phyloP scores from a whole-genome alignment of 2,329 filamentous ascomycete species.

The Aspergillus niger region DNA sequence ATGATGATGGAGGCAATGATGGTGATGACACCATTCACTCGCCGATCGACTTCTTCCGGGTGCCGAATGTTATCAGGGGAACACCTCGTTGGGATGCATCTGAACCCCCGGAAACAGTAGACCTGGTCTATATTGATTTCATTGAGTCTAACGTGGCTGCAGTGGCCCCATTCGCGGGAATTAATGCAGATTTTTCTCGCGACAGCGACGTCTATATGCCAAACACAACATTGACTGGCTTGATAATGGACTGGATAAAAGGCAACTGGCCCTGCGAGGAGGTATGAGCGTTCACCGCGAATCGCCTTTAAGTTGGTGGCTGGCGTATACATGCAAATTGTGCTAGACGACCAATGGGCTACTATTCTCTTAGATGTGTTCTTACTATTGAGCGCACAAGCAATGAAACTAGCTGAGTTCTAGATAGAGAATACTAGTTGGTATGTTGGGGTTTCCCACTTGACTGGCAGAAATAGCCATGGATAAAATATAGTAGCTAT shows the following conservation, averaged over 20 bases:
- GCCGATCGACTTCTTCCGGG: slow-evolving; percentile 69
- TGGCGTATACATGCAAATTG: background rate
- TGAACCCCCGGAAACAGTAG: slow-evolving; percentile 69
- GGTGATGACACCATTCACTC: slow-evolving; percentile 89
- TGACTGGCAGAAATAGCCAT: too few relatives aligned
- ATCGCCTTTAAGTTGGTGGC: background rate
- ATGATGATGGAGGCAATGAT: slow-evolving; percentile 77
- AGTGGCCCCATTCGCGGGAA: slow-evolving; percentile 66
- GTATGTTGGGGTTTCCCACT: background rate
- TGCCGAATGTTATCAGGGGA: slow-evolving; percentile 82
- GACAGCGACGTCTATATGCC: slow-evolving; percentile 57
- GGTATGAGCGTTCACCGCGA: slow-evolving; percentile 1
- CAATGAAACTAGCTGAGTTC: too few relatives aligned
- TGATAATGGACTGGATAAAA: slow-evolving; percentile 62
- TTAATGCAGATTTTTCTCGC: slow-evolving; percentile 48
- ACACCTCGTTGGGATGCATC: slow-evolving; percentile 51
- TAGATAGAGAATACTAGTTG: background rate
- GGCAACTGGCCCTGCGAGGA: slow-evolving; percentile 53
- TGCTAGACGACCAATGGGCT: background rate
- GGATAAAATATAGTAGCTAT: background rate
- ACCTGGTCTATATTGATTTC: slow-evolving; percentile 90
- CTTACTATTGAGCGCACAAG: background rate
- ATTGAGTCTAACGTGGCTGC: slow-evolving; percentile 78
- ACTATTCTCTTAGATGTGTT: background rate
- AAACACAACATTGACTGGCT: slow-evolving; percentile 56